A percentile compares a stretch with the other conserved stretches of the same genome.
These are phyloP conservation scores for Neurospora sp. DNA, from an alignment of 495 filamentous ascomycete species.

Conservation along the genomic window DNA sequence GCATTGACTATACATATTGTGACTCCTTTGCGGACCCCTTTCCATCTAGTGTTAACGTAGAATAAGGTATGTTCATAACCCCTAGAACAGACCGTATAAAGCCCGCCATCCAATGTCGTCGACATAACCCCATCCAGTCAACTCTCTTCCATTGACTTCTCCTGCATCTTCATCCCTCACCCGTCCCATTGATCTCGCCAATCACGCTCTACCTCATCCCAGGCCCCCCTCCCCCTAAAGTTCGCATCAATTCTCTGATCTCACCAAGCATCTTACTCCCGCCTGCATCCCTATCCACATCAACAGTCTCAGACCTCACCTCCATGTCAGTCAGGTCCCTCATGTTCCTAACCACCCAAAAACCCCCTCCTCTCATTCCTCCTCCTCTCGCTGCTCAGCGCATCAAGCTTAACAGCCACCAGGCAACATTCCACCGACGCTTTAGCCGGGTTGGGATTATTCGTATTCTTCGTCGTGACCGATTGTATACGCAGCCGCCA, in stretches of 20 bases:
- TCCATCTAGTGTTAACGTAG: background rate
- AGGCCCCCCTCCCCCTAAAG: too few species aligned
- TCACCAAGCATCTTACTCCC: background rate
- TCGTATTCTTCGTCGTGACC: conserved; percentile 22
- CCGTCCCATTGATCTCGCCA: background rate
- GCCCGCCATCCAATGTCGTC: background rate
- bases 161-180: background rate
- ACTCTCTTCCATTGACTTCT: background rate
- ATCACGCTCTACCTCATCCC: too few species aligned
- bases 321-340: background rate
- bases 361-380: conserved; percentile 64
- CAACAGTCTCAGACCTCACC: background rate
- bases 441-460: conserved; percentile 20
- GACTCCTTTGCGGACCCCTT: background rate
- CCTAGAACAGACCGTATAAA: background rate
- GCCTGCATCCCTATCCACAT: background rate
- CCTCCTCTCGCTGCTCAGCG: conserved; percentile 52
- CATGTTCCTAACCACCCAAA: conserved; percentile 27
- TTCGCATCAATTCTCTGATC: background rate
- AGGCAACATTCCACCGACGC: conserved; percentile 56
- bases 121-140: background rate
- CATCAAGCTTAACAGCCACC: conserved; percentile 72
- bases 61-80: background rate
- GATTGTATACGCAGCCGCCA: conserved; percentile 67
- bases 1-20: background rate